A percentile compares a stretch with the other conserved stretches of the same genome.
Evolutionary conservation across 192 early-diverging fungal species (phyloP).

Genomic region (Backusella sp.): DNA sequence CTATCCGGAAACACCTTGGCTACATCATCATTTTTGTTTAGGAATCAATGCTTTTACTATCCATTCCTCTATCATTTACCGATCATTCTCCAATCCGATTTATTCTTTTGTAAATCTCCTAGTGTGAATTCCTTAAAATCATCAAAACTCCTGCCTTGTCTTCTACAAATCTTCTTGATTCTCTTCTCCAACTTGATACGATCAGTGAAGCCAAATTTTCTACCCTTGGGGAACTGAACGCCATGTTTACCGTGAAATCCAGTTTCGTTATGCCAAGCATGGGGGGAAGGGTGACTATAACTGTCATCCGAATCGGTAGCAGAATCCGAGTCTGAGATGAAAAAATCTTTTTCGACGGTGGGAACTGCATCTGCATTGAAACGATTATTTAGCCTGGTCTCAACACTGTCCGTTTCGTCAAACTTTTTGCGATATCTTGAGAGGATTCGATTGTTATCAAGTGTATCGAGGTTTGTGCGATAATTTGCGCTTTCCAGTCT

Average conservation of each 20-base stretch:
- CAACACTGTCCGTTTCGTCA: neutral
- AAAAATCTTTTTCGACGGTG: neutral
- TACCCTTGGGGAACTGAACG: neutral
- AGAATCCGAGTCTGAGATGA: conserved; percentile 10
- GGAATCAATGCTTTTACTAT: neutral
- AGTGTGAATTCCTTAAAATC: neutral
- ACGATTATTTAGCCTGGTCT: neutral
- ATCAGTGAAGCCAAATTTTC: conserved; percentile 1
- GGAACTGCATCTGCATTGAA: neutral
- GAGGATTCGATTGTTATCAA: neutral
- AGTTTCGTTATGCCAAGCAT: neutral
- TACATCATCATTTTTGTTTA: neutral
- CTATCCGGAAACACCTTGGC: conserved; percentile 1
- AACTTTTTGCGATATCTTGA: neutral
- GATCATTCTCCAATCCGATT: neutral
- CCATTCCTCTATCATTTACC: neutral
- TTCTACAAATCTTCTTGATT: conserved; percentile 9
- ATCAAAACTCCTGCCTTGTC: neutral
- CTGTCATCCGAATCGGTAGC: conserved; percentile 8
- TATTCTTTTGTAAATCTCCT: neutral
- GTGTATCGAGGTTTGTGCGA: neutral
- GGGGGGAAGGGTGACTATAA: neutral
- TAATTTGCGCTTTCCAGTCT: neutral
- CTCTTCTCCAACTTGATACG: conserved; percentile 1
- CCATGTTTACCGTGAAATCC: neutral